Evolutionary conservation across 1,139 yeast genomes (phyloP), one percentile per base, ranked within the genome.

Genomic region (Arxiozyma slooffiae): DNA sequence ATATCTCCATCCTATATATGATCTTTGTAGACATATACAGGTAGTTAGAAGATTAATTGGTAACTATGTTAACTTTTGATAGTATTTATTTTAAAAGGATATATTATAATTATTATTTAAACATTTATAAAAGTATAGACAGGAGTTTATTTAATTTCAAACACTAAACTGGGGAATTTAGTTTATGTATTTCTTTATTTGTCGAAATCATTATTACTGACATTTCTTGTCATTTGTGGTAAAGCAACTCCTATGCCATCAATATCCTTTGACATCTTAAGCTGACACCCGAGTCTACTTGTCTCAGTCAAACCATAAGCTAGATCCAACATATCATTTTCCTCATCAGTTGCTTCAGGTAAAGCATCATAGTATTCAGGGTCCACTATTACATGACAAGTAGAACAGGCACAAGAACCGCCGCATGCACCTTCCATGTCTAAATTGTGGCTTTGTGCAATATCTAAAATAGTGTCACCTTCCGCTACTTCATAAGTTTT

Each of bases 391-490:
- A 92, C 83, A 70, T 92, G 98, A 67, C 98, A 92, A 0, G 98
- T 92, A 3, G 97, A 89, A 66, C 98, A 92, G 1, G 98, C 98
- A 73, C 98, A 92, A 1, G 97, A 88, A 2, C 98, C 98, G 38
- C 98, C 98, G 70, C 98, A 92, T 0, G 98, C 98, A 45, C 98
- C 96, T 67, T 92, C 98, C 90, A 92, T 89, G 60, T 92, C 98
- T 54, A 92, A 71, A 60, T 89, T 85, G 64, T 90, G 72, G 4
- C 95, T 95, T 70, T 92, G 98, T 7, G 97, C 98, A 52, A 92
- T 89, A 67, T 92, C 98, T 66, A 92, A 72, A 45, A 92, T 64
- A 46, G 90, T 82, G 64, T 92, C 98, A 9, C 97, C 98, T 58
- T 85, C 96, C 1, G 94, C 85, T 1, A 85, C 97, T 62, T 89